A percentile compares a stretch with the other conserved stretches of the same genome.
phyloP scores from a whole-genome alignment of 2,329 filamentous ascomycete species.

The Lasiodiplodia theobromae region DNA sequence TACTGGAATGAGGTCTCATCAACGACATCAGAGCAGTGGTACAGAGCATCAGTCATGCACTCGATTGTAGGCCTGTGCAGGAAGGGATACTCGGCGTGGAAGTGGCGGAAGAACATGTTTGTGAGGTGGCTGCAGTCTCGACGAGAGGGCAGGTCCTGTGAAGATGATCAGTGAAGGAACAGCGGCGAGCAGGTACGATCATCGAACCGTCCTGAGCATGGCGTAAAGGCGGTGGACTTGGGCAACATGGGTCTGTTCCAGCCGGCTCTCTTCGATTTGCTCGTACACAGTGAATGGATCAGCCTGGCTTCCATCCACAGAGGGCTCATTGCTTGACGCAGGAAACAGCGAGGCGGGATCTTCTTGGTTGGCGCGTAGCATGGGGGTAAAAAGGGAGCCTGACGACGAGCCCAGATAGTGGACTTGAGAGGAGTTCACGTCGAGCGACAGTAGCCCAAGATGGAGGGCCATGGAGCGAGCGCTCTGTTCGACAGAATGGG shows the following conservation, averaged over 20 bases:
- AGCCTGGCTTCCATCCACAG: neutral
- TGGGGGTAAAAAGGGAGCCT: conserved; percentile 45
- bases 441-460: conserved; percentile 48
- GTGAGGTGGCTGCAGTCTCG: conserved; percentile 38
- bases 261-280: neutral
- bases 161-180: neutral
- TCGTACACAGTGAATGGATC: conserved; percentile 1
- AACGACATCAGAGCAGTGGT: conserved; percentile 34
- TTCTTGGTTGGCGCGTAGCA: conserved; percentile 32
- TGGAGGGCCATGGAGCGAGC: conserved; percentile 45
- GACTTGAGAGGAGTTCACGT: conserved; percentile 47
- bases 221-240: neutral
- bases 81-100: conserved; percentile 43
- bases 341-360: neutral
- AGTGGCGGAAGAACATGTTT: conserved; percentile 38
- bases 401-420: conserved; percentile 51
- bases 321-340: neutral
- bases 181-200: neutral
- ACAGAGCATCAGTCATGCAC: conserved; percentile 38
- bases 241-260: neutral
- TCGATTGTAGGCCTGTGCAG: conserved; percentile 39
- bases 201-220: conserved; percentile 26
- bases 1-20: conserved; percentile 32
- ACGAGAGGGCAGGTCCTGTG: conserved; percentile 37
- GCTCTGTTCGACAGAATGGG: neutral